Percentiles rank a stretch among this genome's conserved stretches.
These are phyloP conservation scores for Xylariaceae sp. DNA, from an alignment of 2,329 filamentous ascomycete genomes.

Conservation along the genomic window DNA sequence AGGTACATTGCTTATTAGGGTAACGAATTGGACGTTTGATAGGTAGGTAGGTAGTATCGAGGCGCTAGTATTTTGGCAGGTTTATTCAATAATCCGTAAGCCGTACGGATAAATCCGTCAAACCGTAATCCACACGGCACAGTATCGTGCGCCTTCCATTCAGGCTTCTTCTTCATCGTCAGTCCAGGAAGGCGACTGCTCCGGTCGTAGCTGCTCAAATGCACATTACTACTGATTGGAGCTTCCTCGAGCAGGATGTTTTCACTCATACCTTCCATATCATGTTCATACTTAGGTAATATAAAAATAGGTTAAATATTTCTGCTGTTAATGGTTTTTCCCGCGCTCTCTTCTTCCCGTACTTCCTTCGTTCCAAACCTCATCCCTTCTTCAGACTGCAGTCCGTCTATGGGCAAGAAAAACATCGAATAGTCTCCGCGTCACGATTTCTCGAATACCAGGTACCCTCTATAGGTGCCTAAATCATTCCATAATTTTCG, in stretches of 20 bases:
- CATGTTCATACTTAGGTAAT: too few relatives aligned
- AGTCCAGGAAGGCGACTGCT: not conserved
- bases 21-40: constrained; percentile 18
- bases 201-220: not conserved
- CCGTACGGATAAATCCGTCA: not conserved
- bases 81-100: not conserved
- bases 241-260: not conserved
- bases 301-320: too few relatives aligned
- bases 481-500: too few relatives aligned
- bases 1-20: too few relatives aligned
- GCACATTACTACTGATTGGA: not conserved
- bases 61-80: not conserved
- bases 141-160: not conserved
- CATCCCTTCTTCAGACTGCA: too few relatives aligned
- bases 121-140: not conserved
- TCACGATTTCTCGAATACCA: not conserved
- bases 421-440: not conserved
- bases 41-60: not conserved
- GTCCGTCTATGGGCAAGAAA: too few relatives aligned
- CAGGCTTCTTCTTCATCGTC: not conserved
- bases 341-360: too few relatives aligned
- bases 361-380: too few relatives aligned
- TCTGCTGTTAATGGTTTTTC: too few relatives aligned
- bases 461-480: not conserved
- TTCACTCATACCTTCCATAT: not conserved